Evolutionary conservation across 768 basidiomycete genomes (phyloP).

Genomic region (Phaeotremella fagi): DNA sequence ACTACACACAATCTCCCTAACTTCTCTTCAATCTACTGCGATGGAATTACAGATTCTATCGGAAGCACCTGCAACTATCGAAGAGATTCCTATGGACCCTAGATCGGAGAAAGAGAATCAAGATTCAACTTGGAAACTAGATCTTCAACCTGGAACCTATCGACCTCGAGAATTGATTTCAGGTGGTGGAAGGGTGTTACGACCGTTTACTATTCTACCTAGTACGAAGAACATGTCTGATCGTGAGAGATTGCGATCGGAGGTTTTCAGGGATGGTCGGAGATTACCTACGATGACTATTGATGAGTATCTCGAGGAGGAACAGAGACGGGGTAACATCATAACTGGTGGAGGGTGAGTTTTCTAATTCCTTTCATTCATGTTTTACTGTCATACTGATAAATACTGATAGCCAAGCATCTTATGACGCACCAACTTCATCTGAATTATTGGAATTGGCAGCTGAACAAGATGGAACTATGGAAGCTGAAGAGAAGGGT

Average conservation of each 20-base stretch:
- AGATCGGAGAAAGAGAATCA: constrained; percentile 37
- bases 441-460: constrained; percentile 73
- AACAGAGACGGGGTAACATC: constrained; percentile 76
- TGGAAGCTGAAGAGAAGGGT: constrained; percentile 60
- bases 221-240: constrained; percentile 57
- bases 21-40: constrained; percentile 62
- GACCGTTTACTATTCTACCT: constrained; percentile 89
- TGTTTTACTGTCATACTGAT: background rate
- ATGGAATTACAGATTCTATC: constrained; percentile 69
- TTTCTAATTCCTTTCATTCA: background rate
- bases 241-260: constrained; percentile 65
- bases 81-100: constrained; percentile 7
- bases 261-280: constrained; percentile 80
- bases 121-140: constrained; percentile 68
- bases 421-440: constrained; percentile 63
- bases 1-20: constrained; percentile 63
- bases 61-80: constrained; percentile 21
- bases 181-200: constrained; percentile 71
- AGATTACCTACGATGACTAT: constrained; percentile 90
- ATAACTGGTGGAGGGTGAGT: constrained; percentile 80
- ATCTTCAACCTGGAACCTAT: constrained; percentile 53
- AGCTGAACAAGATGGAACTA: constrained; percentile 77
- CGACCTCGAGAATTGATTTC: constrained; percentile 57
- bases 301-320: constrained; percentile 88
- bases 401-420: constrained; percentile 56